A percentile compares a stretch with the other conserved stretches of the same genome.
Evolutionary conservation across 208 protist species (phyloP).

Genomic region (Acanthamoeba triangularis): DNA sequence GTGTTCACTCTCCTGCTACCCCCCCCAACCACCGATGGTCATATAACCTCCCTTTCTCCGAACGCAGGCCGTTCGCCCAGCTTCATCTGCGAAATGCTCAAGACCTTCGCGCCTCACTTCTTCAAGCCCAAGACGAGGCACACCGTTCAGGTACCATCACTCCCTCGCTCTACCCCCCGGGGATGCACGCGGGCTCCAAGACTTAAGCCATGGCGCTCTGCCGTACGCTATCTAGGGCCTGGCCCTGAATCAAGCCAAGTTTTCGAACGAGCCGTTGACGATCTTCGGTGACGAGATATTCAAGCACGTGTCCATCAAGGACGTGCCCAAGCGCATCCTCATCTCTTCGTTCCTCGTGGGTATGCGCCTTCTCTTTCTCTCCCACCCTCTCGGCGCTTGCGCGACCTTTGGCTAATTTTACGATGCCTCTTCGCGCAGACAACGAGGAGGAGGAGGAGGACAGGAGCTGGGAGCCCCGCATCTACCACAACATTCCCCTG

Average conservation of each 20-base stretch:
- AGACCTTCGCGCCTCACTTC: conserved; percentile 21
- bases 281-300: background rate
- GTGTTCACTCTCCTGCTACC: background rate
- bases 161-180: background rate
- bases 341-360: conserved; percentile 37
- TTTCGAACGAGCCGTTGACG: background rate
- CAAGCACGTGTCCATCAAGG: conserved; percentile 12
- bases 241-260: conserved; percentile 45
- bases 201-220: background rate
- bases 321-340: conserved; percentile 23
- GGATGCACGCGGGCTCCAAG: background rate
- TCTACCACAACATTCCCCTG: conserved; percentile 60
- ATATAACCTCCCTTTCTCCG: background rate
- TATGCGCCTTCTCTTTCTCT: background rate
- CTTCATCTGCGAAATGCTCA: conserved; percentile 41
- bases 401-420: too few species aligned
- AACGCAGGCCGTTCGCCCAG: background rate
- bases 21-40: background rate
- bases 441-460: background rate
- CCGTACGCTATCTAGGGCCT: background rate
- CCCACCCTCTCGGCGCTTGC: background rate
- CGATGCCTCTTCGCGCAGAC: background rate
- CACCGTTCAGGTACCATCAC: conserved; percentile 10
- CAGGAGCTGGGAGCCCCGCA: conserved; percentile 34
- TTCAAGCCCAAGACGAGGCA: conserved; percentile 31